Conservation (phyloP, 805 yeast genomes). For the Saccharomyces mikatae region DNA sequence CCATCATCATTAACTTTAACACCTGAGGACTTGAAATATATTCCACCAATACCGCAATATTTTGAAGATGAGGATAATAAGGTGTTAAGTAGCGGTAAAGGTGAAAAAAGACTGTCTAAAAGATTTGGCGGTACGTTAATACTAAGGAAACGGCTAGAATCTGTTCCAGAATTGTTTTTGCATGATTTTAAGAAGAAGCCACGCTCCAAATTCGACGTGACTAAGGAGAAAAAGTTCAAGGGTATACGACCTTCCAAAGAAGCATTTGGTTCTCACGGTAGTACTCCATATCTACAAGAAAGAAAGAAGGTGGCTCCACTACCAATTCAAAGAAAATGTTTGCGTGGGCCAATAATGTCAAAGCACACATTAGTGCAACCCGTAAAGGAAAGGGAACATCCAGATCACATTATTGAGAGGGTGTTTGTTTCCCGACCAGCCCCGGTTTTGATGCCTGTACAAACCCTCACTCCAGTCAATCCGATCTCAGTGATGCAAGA, state of each 20-base stretch:
- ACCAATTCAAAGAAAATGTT: not conserved
- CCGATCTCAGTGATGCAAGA: not conserved
- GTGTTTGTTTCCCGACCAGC: conserved; percentile 4
- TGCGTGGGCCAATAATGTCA: not conserved
- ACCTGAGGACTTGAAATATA: conserved; percentile 18
- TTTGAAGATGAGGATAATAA: conserved; percentile 2
- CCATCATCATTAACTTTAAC: conserved; percentile 28
- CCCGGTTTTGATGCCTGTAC: conserved; percentile 7
- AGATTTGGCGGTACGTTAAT: conserved; percentile 25
- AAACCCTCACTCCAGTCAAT: not conserved
- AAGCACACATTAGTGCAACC: not conserved
- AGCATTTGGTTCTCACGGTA: not conserved
- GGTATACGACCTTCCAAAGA: not conserved
- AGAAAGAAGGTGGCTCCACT: not conserved
- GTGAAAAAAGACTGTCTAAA: conserved; percentile 12
- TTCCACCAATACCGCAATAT: conserved; percentile 18
- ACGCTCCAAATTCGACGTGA: not conserved
- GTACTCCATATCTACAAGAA: not conserved
- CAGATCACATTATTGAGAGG: not conserved
- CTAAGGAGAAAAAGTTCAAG: not conserved
- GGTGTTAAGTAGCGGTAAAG: not conserved
- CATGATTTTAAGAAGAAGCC: conserved; percentile 17
- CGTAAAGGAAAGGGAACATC: not conserved
- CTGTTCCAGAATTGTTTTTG: conserved; percentile 27
- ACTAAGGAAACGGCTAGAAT: conserved; percentile 23